Base-by-base conservation (phyloP, 495 filamentous ascomycete species). In the Penicillium malachiteum region DNA sequence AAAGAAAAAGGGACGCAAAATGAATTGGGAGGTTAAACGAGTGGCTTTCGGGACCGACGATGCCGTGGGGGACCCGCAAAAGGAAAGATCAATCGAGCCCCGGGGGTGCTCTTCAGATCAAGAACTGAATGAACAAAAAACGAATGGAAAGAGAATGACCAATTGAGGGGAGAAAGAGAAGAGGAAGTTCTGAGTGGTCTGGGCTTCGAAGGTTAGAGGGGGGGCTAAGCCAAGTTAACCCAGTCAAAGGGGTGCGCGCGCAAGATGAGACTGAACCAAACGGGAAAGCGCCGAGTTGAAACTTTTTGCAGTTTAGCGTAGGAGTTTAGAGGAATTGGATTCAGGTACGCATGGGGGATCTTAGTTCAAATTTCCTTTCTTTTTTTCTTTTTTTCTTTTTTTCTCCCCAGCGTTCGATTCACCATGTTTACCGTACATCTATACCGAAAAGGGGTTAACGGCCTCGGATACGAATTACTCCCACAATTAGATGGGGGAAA, bases 11-110 rank as follows among this genome's bases (percentile, higher is more conserved):
- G 55, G 51, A 34, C 26, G 56, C 46, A 41, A 45, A 51, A 42
- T 21, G 30, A 51, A 41, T 18, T 39, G 18, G 35, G 26, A 39
- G 21, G 48, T 39, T 55, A 68, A 73, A 76, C 70, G 71, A 74
- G 50, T 70, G 71, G 66, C 64, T 62, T 55, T 56, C 38, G 65
- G 60, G 61, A 37, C 45, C 52, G 49, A 55, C 45, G 38, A 48
- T 60, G 50, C 56, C 55, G 58, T 50, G 50, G 21, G 11, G 34
- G 44, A 58, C 57, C 59, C 62, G 57, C 50, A 52, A 51, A 53
- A 60, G 35, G 56, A 62, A 59, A 57, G 58, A 58, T 61, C 55
- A 59, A 56, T 54, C 41, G 56, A 55, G 53, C 63, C 60, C 57
- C 49, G 54, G 50, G 59, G 56, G 59, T 43, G 52, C 55, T 58